Conservation (phyloP, 2,329 filamentous ascomycete genomes). For the Monosporascus sp. region DNA sequence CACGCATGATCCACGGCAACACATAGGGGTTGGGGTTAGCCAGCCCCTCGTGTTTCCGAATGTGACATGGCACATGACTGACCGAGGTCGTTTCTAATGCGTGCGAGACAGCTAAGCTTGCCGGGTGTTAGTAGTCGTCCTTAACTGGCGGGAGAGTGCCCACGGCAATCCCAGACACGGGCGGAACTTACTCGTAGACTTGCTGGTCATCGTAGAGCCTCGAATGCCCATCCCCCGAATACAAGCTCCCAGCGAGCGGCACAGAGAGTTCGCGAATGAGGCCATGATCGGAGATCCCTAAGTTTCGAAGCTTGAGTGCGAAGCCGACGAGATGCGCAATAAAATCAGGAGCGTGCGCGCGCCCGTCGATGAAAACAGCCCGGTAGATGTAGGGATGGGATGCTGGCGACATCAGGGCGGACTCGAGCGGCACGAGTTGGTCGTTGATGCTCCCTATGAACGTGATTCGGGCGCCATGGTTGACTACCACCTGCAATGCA, state of each 20-base stretch:
- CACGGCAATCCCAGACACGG: conserved; percentile 1
- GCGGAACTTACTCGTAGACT: conserved; percentile 65
- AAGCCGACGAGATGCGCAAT: conserved; percentile 91
- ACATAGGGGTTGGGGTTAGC: conserved; percentile 75
- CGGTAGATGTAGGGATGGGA: conserved; percentile 91
- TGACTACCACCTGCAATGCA: conserved; percentile 68
- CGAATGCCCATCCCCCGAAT: conserved; percentile 89
- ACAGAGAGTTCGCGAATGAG: conserved; percentile 85
- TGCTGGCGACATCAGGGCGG: conserved; percentile 79
- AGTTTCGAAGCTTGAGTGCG: conserved; percentile 86
- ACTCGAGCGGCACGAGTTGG: conserved; percentile 92
- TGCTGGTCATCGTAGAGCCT: conserved; percentile 84
- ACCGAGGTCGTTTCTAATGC: conserved; percentile 66
- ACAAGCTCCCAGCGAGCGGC: conserved; percentile 85
- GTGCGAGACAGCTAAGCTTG: conserved; percentile 63
- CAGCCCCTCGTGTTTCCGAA: conserved; percentile 47
- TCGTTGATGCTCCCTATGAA: conserved; percentile 96
- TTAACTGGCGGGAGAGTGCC: background rate
- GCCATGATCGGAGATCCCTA: conserved; percentile 89
- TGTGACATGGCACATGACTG: conserved; percentile 40
- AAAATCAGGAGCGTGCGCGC: conserved; percentile 89
- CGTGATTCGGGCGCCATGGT: conserved; percentile 76
- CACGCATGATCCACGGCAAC: conserved; percentile 92
- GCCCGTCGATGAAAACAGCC: conserved; percentile 92
- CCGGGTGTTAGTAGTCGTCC: conserved; percentile 4